These are phyloP conservation scores for Saposhnikovia divaricata DNA, from an alignment of 129 eudicot genomes.

Conservation along the genomic window DNA sequence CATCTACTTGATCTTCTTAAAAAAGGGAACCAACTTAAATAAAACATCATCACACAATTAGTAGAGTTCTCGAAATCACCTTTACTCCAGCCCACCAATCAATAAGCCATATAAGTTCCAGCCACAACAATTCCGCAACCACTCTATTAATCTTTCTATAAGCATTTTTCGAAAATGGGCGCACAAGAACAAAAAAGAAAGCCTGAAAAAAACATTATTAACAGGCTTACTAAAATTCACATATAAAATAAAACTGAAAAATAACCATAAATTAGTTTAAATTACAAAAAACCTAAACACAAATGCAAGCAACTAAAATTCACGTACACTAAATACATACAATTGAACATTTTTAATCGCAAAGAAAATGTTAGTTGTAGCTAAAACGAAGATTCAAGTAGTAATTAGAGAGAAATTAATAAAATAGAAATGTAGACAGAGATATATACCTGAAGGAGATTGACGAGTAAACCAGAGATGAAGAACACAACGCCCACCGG, in stretches of 20 bases:
- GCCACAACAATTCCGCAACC: slow-evolving; percentile 82
- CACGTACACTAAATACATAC: not conserved
- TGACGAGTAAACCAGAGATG: slow-evolving; percentile 73
- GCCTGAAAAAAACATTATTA: slow-evolving; percentile 35
- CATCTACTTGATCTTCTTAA: not conserved
- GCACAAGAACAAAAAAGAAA: slow-evolving; percentile 47
- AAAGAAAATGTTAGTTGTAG: not conserved
- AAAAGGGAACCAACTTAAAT: not conserved
- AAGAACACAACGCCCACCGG: slow-evolving; percentile 82
- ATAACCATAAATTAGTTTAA: too few relatives aligned
- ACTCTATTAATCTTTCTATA: slow-evolving; percentile 69
- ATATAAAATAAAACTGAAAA: not conserved
- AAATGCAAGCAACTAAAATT: too few relatives aligned
- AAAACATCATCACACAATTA: not conserved
- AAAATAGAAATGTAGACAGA: not conserved
- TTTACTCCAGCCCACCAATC: slow-evolving; percentile 98
- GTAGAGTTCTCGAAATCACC: slow-evolving; percentile 28
- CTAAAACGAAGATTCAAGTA: not conserved
- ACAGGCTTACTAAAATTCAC: not conserved
- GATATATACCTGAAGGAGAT: slow-evolving; percentile 55
- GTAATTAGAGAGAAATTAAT: not conserved
- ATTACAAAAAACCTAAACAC: too few relatives aligned
- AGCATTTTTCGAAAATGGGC: slow-evolving; percentile 72
- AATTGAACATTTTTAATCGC: not conserved
- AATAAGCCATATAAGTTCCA: slow-evolving; percentile 85